Evolutionary conservation across 495 filamentous ascomycete species (phyloP).

Genomic region (Aspergillus olivimuriae): DNA sequence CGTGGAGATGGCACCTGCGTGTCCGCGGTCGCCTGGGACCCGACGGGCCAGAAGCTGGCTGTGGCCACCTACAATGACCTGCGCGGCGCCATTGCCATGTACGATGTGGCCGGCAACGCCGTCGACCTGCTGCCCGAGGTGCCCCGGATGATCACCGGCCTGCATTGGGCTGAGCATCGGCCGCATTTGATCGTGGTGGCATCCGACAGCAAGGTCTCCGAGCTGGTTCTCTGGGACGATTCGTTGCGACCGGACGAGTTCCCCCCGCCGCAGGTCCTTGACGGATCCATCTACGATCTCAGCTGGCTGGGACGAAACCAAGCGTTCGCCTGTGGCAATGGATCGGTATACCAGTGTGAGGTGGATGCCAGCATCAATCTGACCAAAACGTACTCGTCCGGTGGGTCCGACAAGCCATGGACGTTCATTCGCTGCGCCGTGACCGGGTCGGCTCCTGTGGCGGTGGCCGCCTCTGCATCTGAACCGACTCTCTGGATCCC

Average conservation of each 20-base stretch:
- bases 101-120: conserved; percentile 53
- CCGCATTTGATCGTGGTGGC: conserved; percentile 39
- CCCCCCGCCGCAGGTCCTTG: conserved; percentile 32
- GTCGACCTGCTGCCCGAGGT: conserved; percentile 44
- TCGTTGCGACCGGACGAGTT: conserved; percentile 36
- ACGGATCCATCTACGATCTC: conserved; percentile 33
- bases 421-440: conserved; percentile 31
- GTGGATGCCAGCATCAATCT: conserved; percentile 35
- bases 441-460: conserved; percentile 20
- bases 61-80: conserved; percentile 59
- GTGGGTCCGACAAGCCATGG: conserved; percentile 26
- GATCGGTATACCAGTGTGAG: conserved; percentile 37
- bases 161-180: conserved; percentile 35
- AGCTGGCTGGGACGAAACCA: conserved; percentile 30
- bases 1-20: conserved; percentile 32
- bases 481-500: conserved; percentile 38
- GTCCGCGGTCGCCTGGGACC: conserved; percentile 66
- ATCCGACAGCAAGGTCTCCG: conserved; percentile 33
- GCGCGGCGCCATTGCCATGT: conserved; percentile 62
- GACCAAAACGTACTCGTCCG: conserved; percentile 28
- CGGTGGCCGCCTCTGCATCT: conserved; percentile 30
- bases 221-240: conserved; percentile 43
- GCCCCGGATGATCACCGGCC: conserved; percentile 37
- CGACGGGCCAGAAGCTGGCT: conserved; percentile 58
- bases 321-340: conserved; percentile 35